Evolutionary conservation across 495 filamentous ascomycete genomes (phyloP), one percentile per base, ranked within the genome.

Genomic region (Clohesyomyces aquaticus): DNA sequence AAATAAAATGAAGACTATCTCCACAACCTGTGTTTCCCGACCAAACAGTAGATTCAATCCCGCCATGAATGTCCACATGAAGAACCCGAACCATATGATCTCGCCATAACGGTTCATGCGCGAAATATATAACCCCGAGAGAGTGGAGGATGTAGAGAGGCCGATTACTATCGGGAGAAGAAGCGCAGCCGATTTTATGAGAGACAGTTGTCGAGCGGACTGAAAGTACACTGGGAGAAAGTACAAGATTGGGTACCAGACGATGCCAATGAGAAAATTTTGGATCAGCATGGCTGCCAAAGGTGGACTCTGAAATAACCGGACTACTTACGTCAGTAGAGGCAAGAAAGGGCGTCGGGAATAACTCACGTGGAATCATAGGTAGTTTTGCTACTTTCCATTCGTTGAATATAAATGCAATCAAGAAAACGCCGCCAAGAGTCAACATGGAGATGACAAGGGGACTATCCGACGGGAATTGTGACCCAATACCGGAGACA

Each of bases 91-190:
- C 78, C 80, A 82, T 54, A 85, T 80, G 4, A 85, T 73, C 52
- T 84, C 81, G 0, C 79, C 80, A 64, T 85, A 84, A 0, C 81
- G 75, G 52, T 81, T 80, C 1, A 68, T 66, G 8, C 79, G 77
- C 9, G 81, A 83, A 19, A 84, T 80, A 55, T 83, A 85, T 55
- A 80, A 79, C 0, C 81, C 83, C 1, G 82, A 83, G 16, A 75
- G 42, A 6, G 81, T 76, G 3, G 81, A 84, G 4, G 77, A 72
- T 1, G 78, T 45, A 0, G 81, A 79, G 59, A 84, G 80, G 14
- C 72, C 76, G 18, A 75, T 68, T 16, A 85, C 80, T 72, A 85
- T 78, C 0, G 82, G 79, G 18, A 77, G 69, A 4, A 77, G 80
- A 54, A 83, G 72, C 4, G 76, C 76, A 8, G 82, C 76, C 1